phyloP scores from a whole-genome alignment of 139 green algal genomes.

The Tetradesmus obliquus region DNA sequence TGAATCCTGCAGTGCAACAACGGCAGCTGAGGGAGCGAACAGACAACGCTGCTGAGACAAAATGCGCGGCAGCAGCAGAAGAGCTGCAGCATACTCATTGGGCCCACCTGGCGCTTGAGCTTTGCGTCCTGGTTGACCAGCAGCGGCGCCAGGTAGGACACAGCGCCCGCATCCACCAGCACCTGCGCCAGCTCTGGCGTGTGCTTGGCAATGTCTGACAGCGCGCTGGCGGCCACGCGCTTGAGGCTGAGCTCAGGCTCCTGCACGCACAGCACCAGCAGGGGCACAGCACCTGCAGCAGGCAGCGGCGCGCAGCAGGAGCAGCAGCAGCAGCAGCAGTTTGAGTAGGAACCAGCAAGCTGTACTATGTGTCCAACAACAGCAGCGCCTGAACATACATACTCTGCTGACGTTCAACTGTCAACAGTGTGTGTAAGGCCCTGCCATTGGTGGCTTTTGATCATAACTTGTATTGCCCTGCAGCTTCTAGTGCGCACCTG shows the following conservation, averaged over 20 bases:
- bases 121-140: slow-evolving; percentile 89
- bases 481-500: slow-evolving; percentile 29
- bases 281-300: slow-evolving; percentile 80
- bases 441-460: background rate
- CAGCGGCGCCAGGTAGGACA: slow-evolving; percentile 84
- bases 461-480: background rate
- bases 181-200: slow-evolving; percentile 87
- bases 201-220: slow-evolving; percentile 93
- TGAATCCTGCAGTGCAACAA: too few relatives aligned
- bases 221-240: slow-evolving; percentile 81
- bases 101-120: slow-evolving; percentile 85
- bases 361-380: background rate
- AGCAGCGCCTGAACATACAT: background rate
- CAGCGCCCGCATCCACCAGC: slow-evolving; percentile 87
- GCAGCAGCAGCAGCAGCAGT: background rate
- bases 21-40: too few relatives aligned
- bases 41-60: too few relatives aligned
- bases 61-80: too few relatives aligned
- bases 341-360: background rate
- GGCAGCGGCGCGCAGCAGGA: slow-evolving; percentile 44
- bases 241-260: slow-evolving; percentile 91
- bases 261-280: slow-evolving; percentile 91
- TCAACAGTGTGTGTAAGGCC: background rate
- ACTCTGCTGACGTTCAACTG: background rate
- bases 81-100: background rate